Evolutionary conservation across 169 alveolate genomes (phyloP).

Genomic region (Cryptosporidium meleagridis): DNA sequence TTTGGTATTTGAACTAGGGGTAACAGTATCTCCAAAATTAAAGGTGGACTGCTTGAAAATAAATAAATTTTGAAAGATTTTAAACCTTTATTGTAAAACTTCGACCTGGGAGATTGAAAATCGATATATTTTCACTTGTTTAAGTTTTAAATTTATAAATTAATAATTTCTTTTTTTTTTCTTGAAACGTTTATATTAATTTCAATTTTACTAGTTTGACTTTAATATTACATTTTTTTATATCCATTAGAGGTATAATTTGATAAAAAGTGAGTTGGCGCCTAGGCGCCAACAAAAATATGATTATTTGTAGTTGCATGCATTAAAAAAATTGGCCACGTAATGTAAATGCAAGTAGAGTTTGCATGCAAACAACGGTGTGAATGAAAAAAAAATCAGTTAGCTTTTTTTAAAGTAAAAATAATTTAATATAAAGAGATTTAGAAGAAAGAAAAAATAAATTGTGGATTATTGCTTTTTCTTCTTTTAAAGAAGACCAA

Average conservation of each 20-base stretch:
- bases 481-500: neutral
- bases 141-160: neutral
- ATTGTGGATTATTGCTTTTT: neutral
- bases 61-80: too few relatives aligned
- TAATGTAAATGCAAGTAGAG: neutral
- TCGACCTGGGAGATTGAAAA: neutral
- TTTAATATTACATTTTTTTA: neutral
- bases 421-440: neutral
- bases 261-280: neutral
- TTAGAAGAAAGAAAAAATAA: neutral
- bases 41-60: neutral
- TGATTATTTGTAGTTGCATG: conserved; percentile 12
- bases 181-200: neutral
- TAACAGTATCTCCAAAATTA: neutral
- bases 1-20: neutral
- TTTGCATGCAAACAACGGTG: conserved; percentile 27
- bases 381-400: neutral
- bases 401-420: neutral
- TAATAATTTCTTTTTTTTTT: neutral
- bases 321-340: conserved; percentile 9
- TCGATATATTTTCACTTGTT: neutral
- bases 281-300: conserved; percentile 10
- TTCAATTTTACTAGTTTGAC: neutral
- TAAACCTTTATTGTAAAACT: neutral
- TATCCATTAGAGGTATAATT: conserved; percentile 21